Base-by-base conservation (phyloP, 1,284 basidiomycete species). In the Lentinus polychrous region DNA sequence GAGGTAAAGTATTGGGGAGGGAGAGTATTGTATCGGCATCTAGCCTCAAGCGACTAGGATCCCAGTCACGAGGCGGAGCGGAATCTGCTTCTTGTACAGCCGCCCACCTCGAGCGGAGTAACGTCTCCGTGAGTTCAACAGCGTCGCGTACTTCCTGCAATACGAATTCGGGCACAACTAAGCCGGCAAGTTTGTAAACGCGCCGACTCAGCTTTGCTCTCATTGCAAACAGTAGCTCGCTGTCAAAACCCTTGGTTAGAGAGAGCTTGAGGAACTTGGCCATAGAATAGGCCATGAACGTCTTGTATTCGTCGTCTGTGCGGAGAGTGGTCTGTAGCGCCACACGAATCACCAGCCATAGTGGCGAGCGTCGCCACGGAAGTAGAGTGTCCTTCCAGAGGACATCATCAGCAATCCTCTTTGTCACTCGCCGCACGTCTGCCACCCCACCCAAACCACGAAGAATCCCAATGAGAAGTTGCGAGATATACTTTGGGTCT, bases 351-450 rank as follows among this genome's bases (percentile, higher is more conserved):
- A 74, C 54, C n/a, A 37, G 12, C 35, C 35, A 37, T 3, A 74
- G 65, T 71, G 71, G 60, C 3, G 72, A 72, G n/a, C 75, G 62
- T 14, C 72, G 59, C 74, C 75, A 77, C 10, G 74, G 74, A 12
- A 62, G 58, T 23, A 49, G n/a, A 18, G 6, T 18, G 14, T 37
- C 35, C n/a, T 15, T n/a, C 35, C 35, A 37, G 14, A 37, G 35
- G 35, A 76, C 66, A 20, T 78, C 71, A 49, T 78, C 73, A 10
- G 60, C 64, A 5, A 73, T 66, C 10, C 69, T 64, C 55, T 76
- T 77, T 8, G 50, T 53, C 44, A 72, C 61, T 10, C 63, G 59
- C 8, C 51, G 35, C 2, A 68, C 58, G 6, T 66, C 57, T 5
- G 62, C 57, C 0, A 55, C 52, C 1, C 46, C 34, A 6, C 62